These are phyloP conservation scores for Cucurbita maxima DNA, from an alignment of 306 rosid genomes.

Conservation along the genomic window DNA sequence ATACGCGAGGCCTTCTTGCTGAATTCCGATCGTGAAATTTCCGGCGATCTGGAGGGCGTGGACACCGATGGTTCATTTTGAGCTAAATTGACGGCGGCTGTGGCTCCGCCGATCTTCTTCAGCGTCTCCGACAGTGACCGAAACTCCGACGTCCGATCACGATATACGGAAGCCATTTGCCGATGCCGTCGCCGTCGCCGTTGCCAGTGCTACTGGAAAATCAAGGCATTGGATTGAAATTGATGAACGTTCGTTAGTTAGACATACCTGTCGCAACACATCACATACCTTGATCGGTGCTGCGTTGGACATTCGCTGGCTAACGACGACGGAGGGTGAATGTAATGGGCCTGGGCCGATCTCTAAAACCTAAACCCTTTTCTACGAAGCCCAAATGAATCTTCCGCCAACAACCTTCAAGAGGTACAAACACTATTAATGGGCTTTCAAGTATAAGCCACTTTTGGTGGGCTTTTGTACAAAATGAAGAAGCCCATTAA, in stretches of 20 bases:
- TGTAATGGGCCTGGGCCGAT: neutral
- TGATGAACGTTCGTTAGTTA: neutral
- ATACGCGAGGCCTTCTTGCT: conserved; percentile 69
- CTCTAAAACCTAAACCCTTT: too few species aligned
- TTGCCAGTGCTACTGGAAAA: neutral
- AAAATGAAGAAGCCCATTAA: neutral
- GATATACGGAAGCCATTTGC: conserved; percentile 52
- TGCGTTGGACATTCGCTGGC: neutral
- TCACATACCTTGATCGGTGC: neutral
- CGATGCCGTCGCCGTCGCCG: conserved; percentile 10
- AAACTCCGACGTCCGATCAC: conserved; percentile 89
- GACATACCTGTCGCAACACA: neutral
- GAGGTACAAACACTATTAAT: too few species aligned
- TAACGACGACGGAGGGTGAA: neutral
- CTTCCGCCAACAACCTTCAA: too few species aligned
- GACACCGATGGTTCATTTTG: conserved; percentile 30
- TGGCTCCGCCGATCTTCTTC: conserved; percentile 43
- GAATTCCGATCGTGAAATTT: conserved; percentile 57
- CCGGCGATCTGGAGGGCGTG: neutral
- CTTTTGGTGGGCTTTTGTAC: neutral
- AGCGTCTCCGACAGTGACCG: conserved; percentile 54
- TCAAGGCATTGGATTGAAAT: neutral
- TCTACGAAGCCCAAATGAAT: too few species aligned
- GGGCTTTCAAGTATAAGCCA: neutral
- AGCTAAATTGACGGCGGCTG: conserved; percentile 18